These are phyloP conservation scores for Trametes cinnabarina DNA, from an alignment of 768 basidiomycete species.

Conservation along the genomic window DNA sequence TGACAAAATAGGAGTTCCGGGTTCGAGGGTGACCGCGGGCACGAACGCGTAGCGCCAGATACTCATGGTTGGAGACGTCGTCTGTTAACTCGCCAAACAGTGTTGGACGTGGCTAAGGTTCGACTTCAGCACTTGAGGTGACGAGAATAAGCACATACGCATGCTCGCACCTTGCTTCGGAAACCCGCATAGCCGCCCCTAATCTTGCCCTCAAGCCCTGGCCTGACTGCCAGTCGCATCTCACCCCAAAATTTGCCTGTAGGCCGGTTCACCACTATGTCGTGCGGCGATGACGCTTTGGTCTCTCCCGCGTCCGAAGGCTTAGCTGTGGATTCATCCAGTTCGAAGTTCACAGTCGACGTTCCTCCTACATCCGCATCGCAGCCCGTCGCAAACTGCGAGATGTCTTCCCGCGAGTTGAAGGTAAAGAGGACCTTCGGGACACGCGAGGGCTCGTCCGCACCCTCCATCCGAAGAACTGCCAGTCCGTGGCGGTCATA, in stretches of 20 bases:
- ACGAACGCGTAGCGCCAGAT: conserved; percentile 76
- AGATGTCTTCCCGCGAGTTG: conserved; percentile 55
- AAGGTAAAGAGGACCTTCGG: conserved; percentile 69
- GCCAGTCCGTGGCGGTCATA: background rate
- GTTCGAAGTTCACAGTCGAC: conserved; percentile 72
- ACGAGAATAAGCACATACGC: background rate
- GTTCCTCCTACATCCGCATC: conserved; percentile 88
- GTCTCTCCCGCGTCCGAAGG: conserved; percentile 16
- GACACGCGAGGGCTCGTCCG: conserved; percentile 55
- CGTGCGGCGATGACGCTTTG: conserved; percentile 21
- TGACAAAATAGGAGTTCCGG: conserved; percentile 86
- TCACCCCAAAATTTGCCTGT: conserved; percentile 79
- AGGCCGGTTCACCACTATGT: conserved; percentile 39
- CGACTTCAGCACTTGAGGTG: background rate
- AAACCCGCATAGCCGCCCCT: conserved; percentile 91
- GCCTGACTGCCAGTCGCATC: conserved; percentile 67
- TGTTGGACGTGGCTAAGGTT: conserved; percentile 62
- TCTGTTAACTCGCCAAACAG: conserved; percentile 85
- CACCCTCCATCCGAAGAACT: conserved; percentile 79
- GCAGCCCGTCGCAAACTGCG: conserved; percentile 73
- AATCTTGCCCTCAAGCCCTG: conserved; percentile 64
- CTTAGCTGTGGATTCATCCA: conserved; percentile 51
- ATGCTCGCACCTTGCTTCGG: conserved; percentile 66
- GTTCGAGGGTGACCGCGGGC: conserved; percentile 74
- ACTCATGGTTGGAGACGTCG: conserved; percentile 80